A percentile compares a stretch with the other conserved stretches of the same genome.
These are phyloP conservation scores for Vitis cinerea DNA, from an alignment of 164 flowering plant genomes.

Conservation along the genomic window DNA sequence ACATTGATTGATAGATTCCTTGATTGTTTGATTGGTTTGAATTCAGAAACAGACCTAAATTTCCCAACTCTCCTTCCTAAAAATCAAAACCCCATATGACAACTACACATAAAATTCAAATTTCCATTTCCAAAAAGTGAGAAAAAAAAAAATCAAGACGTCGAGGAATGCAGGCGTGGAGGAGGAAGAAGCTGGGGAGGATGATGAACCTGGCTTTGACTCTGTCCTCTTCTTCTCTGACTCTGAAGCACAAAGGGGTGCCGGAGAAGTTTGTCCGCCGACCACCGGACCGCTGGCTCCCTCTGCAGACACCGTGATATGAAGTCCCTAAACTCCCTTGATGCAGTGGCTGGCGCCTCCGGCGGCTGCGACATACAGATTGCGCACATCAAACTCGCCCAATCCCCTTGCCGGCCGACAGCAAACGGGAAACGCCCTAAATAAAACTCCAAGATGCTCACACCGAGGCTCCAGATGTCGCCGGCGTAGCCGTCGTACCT, in stretches of 20 bases:
- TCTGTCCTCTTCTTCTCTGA: background rate
- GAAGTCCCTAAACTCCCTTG: slow-evolving; percentile 64
- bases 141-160: slow-evolving; percentile 2
- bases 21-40: background rate
- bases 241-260: slow-evolving; percentile 63
- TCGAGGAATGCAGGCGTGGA: slow-evolving; percentile 12
- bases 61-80: background rate
- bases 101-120: background rate
- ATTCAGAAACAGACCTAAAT: background rate
- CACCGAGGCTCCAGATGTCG: slow-evolving; percentile 91
- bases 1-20: too few species aligned
- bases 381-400: slow-evolving; percentile 90
- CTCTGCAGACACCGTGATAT: slow-evolving; percentile 71
- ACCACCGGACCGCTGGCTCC: slow-evolving; percentile 64
- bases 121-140: background rate
- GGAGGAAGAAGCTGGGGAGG: slow-evolving; percentile 32
- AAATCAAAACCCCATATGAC: slow-evolving; percentile 1
- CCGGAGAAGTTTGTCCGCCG: slow-evolving; percentile 45
- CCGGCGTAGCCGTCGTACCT: slow-evolving; percentile 79
- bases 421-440: slow-evolving; percentile 74
- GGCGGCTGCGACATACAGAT: slow-evolving; percentile 86
- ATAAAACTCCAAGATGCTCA: slow-evolving; percentile 80
- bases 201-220: slow-evolving; percentile 15
- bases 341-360: slow-evolving; percentile 69
- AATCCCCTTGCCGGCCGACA: slow-evolving; percentile 71